phyloP scores from a whole-genome alignment of 352 stramenopile species.

The Globisporangium megalacanthum region DNA sequence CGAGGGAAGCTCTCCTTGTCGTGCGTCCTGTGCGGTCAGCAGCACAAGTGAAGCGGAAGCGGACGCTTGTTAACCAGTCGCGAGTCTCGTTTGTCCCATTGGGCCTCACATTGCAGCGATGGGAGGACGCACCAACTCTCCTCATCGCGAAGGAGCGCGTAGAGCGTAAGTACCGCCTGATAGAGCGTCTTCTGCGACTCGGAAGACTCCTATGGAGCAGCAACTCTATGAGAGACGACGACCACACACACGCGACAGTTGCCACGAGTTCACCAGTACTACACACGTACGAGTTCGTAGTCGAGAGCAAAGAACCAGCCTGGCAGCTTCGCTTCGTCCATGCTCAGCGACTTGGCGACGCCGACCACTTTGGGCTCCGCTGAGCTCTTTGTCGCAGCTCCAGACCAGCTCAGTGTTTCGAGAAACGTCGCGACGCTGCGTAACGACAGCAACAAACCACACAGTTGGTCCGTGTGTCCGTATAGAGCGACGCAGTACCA shows the following conservation, averaged over 20 bases:
- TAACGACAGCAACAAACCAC: background rate
- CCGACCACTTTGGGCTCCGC: conserved; percentile 32
- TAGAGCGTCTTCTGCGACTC: conserved; percentile 43
- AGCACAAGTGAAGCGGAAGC: background rate
- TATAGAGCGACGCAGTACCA: too few species aligned
- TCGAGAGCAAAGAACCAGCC: conserved; percentile 67
- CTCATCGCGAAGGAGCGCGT: conserved; percentile 61
- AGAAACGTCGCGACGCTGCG: conserved; percentile 35
- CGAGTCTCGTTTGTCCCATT: too few species aligned
- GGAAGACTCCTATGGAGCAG: conserved; percentile 26
- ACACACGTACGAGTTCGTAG: conserved; percentile 36
- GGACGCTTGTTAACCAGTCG: too few species aligned
- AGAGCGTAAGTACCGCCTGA: conserved; percentile 46
- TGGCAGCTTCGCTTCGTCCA: conserved; percentile 32
- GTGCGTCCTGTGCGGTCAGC: conserved; percentile 32
- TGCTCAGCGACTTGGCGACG: conserved; percentile 48
- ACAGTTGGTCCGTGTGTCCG: too few species aligned
- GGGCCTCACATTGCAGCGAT: too few species aligned
- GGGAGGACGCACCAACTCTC: conserved; percentile 44
- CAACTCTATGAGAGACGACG: background rate
- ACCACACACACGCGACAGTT: background rate
- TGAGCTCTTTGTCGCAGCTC: conserved; percentile 30
- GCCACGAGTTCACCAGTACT: background rate
- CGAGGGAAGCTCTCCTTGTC: conserved; percentile 79
- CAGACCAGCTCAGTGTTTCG: conserved; percentile 30